Base-by-base conservation (phyloP, 2,329 filamentous ascomycete species). In the Phyllosticta citrichinensis region DNA sequence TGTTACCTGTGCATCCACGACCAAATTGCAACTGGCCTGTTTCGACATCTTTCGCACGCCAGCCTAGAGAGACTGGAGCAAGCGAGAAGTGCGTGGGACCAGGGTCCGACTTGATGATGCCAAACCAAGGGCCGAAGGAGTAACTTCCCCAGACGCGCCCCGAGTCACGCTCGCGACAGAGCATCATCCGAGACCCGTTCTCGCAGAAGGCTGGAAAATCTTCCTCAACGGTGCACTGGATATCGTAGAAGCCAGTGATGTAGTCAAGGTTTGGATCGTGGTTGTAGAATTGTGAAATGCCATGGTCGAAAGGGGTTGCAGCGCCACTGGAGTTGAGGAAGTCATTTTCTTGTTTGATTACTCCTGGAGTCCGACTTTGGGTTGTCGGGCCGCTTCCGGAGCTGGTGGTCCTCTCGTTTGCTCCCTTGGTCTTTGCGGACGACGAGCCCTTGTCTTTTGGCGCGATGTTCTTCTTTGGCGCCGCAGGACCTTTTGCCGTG, bases 101-200 rank as follows among this genome's bases (percentile, higher is more conserved):
- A 12, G 63, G 65, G 27, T 66, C 62, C 60, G 81, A 70, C 35
- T 71, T 70, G n/a, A 81, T 66, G 2, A 81, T 66, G 1, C 79
- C 77, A 50, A 69, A 62, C 47, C 78, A 70, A 8, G 75, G 60
- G 0, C 75, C 76, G 4, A 80, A 69, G 52, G 76, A 70, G 63
- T 82, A 81, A 0, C 64, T 67, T 0, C 76, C 79, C 79, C 80
- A 82, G 8, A 81, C 72, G 5, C 66, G 68, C 12, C 74, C 74
- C 17, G 58, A 27, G 17, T 52, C 30, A 10, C 17, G 6, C 4
- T 60, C 58, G 68, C 69, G 1, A 78, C 71, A 1, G 75, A 76
- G 17, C 79, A 67, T 51, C 75, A 68, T 10, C 78, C 65, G 55
- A 25, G 40, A 17, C 12, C 55, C 55, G n/a, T 57, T 52, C 19